These are phyloP conservation scores for Claviceps quebecensis DNA, from an alignment of 2,329 filamentous ascomycete species.

Conservation along the genomic window DNA sequence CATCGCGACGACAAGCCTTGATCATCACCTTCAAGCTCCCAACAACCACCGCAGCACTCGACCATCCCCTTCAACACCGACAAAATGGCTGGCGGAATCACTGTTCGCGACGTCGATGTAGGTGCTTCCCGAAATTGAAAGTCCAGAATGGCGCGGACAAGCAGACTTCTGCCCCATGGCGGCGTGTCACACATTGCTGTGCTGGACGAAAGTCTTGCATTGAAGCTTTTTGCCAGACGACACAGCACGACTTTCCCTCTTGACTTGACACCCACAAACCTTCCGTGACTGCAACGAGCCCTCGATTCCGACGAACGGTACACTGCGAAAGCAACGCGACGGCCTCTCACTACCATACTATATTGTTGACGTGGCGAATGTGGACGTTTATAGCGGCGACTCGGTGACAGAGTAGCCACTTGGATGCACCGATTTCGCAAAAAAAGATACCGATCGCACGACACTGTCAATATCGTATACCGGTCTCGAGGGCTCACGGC, in stretches of 20 bases:
- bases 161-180: not conserved
- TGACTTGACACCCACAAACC: slow-evolving; percentile 4
- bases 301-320: not conserved
- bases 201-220: not conserved
- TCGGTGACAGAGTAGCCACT: no score
- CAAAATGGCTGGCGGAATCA: slow-evolving; percentile 68
- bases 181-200: not conserved
- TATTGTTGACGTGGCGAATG: not conserved
- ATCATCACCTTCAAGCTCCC: slow-evolving; percentile 16
- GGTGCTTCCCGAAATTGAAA: slow-evolving; percentile 26
- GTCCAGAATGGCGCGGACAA: not conserved
- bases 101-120: slow-evolving; percentile 78
- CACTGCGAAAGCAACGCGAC: not conserved
- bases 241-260: not conserved
- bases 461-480: no score
- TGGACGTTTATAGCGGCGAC: no score
- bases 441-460: no score
- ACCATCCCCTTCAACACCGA: slow-evolving; percentile 32
- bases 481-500: slow-evolving; percentile 5
- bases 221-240: not conserved
- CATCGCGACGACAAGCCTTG: not conserved
- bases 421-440: no score
- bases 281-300: not conserved
- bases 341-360: not conserved
- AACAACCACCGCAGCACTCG: slow-evolving; percentile 10